phyloP scores from a whole-genome alignment of 2,329 filamentous ascomycete genomes.

The Neonectria magnoliae region DNA sequence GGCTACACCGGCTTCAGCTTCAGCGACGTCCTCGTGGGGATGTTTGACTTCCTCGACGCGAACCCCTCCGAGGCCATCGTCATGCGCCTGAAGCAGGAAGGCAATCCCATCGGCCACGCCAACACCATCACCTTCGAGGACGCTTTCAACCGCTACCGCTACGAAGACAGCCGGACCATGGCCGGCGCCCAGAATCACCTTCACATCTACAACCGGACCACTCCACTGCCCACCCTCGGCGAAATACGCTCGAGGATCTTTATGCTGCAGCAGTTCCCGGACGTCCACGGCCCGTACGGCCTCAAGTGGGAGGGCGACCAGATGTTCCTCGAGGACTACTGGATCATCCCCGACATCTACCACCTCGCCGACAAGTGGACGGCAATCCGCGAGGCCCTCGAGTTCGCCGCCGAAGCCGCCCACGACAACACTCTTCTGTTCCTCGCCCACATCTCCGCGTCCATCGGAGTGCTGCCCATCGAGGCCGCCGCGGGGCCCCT shows the following conservation, averaged over 20 bases:
- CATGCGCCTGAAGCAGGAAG: conserved; percentile 62
- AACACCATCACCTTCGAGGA: conserved; percentile 56
- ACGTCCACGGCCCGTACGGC: conserved; percentile 50
- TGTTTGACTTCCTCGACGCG: conserved; percentile 57
- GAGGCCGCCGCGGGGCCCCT: conserved; percentile 60
- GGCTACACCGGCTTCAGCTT: conserved; percentile 58
- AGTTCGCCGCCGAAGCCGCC: conserved; percentile 46
- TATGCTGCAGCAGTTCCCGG: conserved; percentile 59
- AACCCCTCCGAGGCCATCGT: conserved; percentile 59
- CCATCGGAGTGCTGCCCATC: conserved; percentile 59
- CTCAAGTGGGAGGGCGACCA: conserved; percentile 56
- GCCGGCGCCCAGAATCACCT: conserved; percentile 50
- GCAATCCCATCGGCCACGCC: conserved; percentile 46
- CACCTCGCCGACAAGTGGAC: conserved; percentile 59
- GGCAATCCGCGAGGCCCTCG: conserved; percentile 54
- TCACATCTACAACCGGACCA: conserved; percentile 45
- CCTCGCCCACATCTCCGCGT: conserved; percentile 59
- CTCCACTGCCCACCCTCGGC: conserved; percentile 55
- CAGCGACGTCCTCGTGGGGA: conserved; percentile 53
- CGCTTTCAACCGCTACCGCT: conserved; percentile 55
- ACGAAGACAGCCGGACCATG: conserved; percentile 47
- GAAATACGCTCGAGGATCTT: conserved; percentile 57
- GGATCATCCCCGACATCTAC: conserved; percentile 54
- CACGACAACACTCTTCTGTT: conserved; percentile 52
- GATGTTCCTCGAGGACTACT: conserved; percentile 59